These are phyloP conservation scores for Stemphylium lycopersici DNA, from an alignment of 2,329 filamentous ascomycete genomes.

Conservation along the genomic window DNA sequence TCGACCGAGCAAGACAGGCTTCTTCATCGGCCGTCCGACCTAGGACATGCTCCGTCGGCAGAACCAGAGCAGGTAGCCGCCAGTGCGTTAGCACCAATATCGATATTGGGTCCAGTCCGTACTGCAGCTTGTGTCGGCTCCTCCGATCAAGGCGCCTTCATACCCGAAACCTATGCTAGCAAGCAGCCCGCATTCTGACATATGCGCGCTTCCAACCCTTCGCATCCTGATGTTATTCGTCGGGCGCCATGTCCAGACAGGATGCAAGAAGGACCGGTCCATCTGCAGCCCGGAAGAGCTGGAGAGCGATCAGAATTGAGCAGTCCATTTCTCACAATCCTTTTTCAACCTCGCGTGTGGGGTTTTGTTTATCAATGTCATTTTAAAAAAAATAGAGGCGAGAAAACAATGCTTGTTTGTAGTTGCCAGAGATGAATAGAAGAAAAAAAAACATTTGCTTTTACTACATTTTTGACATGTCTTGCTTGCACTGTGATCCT, in stretches of 20 bases:
- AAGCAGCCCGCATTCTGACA: background rate
- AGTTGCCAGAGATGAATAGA: slow-evolving; percentile 1
- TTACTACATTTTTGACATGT: background rate
- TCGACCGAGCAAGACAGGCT: slow-evolving; percentile 5
- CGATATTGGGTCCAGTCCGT: slow-evolving; percentile 8
- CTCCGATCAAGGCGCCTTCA: background rate
- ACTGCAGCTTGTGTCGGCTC: slow-evolving; percentile 3
- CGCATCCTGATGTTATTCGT: background rate
- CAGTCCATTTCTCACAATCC: slow-evolving; percentile 6
- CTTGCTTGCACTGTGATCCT: background rate
- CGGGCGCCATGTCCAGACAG: background rate
- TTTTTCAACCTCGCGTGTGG: background rate
- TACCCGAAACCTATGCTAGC: background rate
- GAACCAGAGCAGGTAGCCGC: slow-evolving; percentile 7
- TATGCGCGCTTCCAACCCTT: background rate
- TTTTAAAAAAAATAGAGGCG: slow-evolving; percentile 1
- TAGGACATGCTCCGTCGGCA: slow-evolving; percentile 4
- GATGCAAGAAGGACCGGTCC: background rate
- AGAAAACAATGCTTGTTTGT: slow-evolving; percentile 11
- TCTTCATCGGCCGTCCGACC: background rate
- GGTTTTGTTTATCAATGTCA: background rate
- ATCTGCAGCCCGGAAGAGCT: background rate
- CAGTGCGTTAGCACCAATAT: slow-evolving; percentile 17
- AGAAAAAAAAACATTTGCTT: background rate
- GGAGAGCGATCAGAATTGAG: background rate